phyloP scores from a whole-genome alignment of 495 filamentous ascomycete species.

The Clavariopsis aquatica region DNA sequence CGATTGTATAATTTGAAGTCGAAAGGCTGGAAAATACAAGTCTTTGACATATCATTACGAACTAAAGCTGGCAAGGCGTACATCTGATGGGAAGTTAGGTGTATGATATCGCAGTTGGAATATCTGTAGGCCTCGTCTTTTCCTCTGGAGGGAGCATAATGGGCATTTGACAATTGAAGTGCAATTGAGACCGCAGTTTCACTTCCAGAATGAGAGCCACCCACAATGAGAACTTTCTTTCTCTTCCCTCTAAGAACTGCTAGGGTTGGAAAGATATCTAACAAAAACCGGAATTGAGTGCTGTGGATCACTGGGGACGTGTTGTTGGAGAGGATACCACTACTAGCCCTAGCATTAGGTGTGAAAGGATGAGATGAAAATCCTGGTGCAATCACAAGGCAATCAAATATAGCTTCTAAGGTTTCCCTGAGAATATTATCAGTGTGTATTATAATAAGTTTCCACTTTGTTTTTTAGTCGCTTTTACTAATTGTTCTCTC shows the following conservation, averaged over 20 bases:
- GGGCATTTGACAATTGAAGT: background rate
- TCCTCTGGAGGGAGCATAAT: background rate
- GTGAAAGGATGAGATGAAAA: background rate
- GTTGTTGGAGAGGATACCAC: background rate
- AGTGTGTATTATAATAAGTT: too few species aligned
- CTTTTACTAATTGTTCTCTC: too few species aligned
- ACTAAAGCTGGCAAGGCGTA: conserved; percentile 1
- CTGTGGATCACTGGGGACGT: conserved; percentile 7
- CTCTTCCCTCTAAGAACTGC: background rate
- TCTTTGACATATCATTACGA: background rate
- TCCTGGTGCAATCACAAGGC: background rate
- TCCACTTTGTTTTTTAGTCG: too few species aligned
- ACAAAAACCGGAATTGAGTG: background rate
- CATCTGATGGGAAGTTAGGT: background rate
- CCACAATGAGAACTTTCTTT: conserved; percentile 5
- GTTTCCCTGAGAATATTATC: too few species aligned
- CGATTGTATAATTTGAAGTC: background rate
- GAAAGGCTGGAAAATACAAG: conserved; percentile 3
- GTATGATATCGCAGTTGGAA: background rate
- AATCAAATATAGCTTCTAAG: background rate
- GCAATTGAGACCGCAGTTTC: conserved; percentile 2
- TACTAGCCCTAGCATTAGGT: background rate
- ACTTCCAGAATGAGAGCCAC: conserved; percentile 13
- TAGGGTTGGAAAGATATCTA: background rate
- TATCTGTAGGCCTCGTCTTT: background rate